These are phyloP conservation scores for Penicillium verhagenii DNA, from an alignment of 495 filamentous ascomycete genomes.

Conservation along the genomic window DNA sequence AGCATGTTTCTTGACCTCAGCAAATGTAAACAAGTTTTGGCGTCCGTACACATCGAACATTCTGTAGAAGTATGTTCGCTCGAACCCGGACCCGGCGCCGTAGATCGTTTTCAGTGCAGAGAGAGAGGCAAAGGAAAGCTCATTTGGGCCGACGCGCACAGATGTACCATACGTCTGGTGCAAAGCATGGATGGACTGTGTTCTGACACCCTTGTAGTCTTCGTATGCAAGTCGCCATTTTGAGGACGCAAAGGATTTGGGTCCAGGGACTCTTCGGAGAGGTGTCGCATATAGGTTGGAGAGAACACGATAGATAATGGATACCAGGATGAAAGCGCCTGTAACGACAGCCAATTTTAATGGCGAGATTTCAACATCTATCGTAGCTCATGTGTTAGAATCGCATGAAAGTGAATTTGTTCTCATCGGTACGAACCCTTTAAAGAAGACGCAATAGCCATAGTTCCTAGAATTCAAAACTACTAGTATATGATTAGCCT, in stretches of 20 bases:
- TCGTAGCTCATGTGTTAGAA: background rate
- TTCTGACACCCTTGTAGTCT: conserved; percentile 33
- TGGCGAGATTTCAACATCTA: background rate
- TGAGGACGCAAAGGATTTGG: conserved; percentile 25
- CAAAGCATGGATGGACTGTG: conserved; percentile 24
- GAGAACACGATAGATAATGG: background rate
- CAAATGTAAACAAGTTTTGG: conserved; percentile 38
- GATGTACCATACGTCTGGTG: conserved; percentile 39
- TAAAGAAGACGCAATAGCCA: background rate
- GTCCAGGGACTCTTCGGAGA: conserved; percentile 22
- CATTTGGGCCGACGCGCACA: conserved; percentile 43
- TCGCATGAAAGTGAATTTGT: background rate
- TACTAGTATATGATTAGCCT: too few species aligned
- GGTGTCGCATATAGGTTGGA: background rate
- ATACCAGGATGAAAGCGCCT: background rate
- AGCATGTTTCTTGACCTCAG: conserved; percentile 24
- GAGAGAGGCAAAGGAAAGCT: conserved; percentile 34
- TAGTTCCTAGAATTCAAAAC: too few species aligned
- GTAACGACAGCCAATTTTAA: background rate
- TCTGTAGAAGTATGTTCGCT: conserved; percentile 36
- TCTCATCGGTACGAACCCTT: background rate
- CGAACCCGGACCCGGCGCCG: conserved; percentile 41
- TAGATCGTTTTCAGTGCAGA: conserved; percentile 35
- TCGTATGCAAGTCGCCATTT: conserved; percentile 26
- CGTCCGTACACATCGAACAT: conserved; percentile 44